phyloP scores from a whole-genome alignment of 2,329 filamentous ascomycete species.

The Cladosporium cucumerinum region DNA sequence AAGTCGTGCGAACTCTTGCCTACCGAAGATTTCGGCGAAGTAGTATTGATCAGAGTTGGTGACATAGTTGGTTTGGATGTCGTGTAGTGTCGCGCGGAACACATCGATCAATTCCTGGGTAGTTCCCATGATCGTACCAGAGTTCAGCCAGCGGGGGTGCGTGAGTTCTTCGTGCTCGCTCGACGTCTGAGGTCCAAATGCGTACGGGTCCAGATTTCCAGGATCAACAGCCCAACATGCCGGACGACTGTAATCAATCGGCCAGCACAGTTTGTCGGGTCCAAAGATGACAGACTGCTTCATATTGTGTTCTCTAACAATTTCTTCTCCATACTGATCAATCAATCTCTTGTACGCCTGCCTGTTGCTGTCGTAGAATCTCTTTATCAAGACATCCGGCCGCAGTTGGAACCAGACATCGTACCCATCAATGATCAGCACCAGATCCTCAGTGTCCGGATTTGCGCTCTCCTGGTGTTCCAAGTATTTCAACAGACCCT shows the following conservation, averaged over 20 bases:
- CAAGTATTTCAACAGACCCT: slow-evolving; percentile 48
- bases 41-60: slow-evolving; percentile 42
- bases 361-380: slow-evolving; percentile 56
- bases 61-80: slow-evolving; percentile 34
- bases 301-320: slow-evolving; percentile 32
- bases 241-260: slow-evolving; percentile 28
- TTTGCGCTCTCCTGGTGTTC: slow-evolving; percentile 32
- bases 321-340: slow-evolving; percentile 31
- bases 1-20: slow-evolving; percentile 52
- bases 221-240: slow-evolving; percentile 34
- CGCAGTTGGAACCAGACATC: slow-evolving; percentile 65
- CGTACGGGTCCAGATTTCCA: slow-evolving; percentile 33
- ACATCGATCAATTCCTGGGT: slow-evolving; percentile 32
- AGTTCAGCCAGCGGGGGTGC: slow-evolving; percentile 49
- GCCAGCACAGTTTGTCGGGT: slow-evolving; percentile 36
- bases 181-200: slow-evolving; percentile 48
- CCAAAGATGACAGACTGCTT: slow-evolving; percentile 33
- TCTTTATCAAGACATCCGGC: slow-evolving; percentile 57
- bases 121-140: slow-evolving; percentile 46
- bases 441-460: slow-evolving; percentile 54
- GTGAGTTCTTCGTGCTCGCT: slow-evolving; percentile 37
- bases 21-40: slow-evolving; percentile 52
- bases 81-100: slow-evolving; percentile 42
- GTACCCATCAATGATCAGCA: slow-evolving; percentile 61
- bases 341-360: slow-evolving; percentile 48